Conservation (phyloP, 305 asterid species). For the Rubia peregrina region DNA sequence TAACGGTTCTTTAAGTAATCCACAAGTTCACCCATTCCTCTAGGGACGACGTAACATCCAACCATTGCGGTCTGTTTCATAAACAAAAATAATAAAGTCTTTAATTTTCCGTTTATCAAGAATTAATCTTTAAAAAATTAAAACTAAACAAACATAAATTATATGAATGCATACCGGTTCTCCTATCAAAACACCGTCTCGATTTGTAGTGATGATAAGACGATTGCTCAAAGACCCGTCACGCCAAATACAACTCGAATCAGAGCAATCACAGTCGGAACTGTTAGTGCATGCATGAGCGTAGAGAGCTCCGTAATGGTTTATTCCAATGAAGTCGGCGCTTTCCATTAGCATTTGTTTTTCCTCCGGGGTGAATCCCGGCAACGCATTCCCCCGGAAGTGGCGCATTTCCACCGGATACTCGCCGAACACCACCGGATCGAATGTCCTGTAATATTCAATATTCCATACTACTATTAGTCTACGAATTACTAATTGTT, state of each 20-base stretch:
- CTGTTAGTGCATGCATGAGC: slow-evolving; percentile 56
- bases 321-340: slow-evolving; percentile 65
- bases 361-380: slow-evolving; percentile 53
- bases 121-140: not conserved
- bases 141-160: not conserved
- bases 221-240: slow-evolving; percentile 59
- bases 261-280: slow-evolving; percentile 41
- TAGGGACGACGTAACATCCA: slow-evolving; percentile 55
- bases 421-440: slow-evolving; percentile 68
- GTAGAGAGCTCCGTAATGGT: slow-evolving; percentile 63
- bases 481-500: no score
- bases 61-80: slow-evolving; percentile 48
- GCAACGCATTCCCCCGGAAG: slow-evolving; percentile 43
- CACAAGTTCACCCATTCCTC: slow-evolving; percentile 55
- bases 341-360: slow-evolving; percentile 38
- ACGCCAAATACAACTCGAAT: slow-evolving; percentile 32
- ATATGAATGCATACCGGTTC: slow-evolving; percentile 35
- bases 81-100: not conserved
- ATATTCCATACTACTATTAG: not conserved
- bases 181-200: slow-evolving; percentile 55
- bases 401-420: slow-evolving; percentile 69
- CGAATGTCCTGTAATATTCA: slow-evolving; percentile 39
- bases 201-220: slow-evolving; percentile 29
- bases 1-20: slow-evolving; percentile 53
- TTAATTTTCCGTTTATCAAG: no score